These are phyloP conservation scores for Spongospora subterranea DNA, from an alignment of 208 protist genomes.

Conservation along the genomic window DNA sequence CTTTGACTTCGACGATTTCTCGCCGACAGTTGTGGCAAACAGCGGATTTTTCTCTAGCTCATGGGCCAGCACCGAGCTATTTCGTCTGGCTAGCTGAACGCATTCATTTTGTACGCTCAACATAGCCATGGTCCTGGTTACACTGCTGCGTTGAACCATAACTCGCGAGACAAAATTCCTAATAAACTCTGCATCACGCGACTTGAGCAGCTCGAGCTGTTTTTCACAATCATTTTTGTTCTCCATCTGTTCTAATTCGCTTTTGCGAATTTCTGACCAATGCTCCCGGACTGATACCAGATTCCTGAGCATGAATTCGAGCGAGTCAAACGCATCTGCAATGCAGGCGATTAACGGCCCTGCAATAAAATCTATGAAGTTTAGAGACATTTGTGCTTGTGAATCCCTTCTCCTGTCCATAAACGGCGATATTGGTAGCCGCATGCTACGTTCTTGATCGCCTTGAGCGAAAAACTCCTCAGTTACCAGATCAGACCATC, in stretches of 20 bases:
- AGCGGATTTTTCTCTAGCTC: background rate
- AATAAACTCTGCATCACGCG: background rate
- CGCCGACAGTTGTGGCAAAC: background rate
- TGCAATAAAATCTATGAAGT: constrained; percentile 65
- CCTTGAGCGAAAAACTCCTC: constrained; percentile 74
- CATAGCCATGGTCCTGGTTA: constrained; percentile 8
- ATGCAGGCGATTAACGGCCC: constrained; percentile 34
- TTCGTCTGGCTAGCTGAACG: constrained; percentile 10
- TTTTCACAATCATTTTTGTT: background rate
- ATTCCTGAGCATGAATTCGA: constrained; percentile 24
- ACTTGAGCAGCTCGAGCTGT: constrained; percentile 26
- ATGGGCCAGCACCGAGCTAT: constrained; percentile 23
- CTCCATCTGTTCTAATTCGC: background rate
- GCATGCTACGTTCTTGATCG: constrained; percentile 46
- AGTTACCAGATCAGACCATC: constrained; percentile 66
- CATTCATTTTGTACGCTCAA: background rate
- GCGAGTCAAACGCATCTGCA: background rate
- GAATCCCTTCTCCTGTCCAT: constrained; percentile 27
- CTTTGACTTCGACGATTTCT: background rate
- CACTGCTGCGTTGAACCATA: constrained; percentile 10
- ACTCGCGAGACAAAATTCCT: background rate
- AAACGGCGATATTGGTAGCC: constrained; percentile 62
- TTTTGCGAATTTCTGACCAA: background rate
- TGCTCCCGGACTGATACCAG: background rate
- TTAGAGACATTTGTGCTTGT: constrained; percentile 44